Evolutionary conservation across 2,329 filamentous ascomycete species (phyloP), one percentile per base, ranked within the genome.

Genomic region (Trichoderma simmonsii): DNA sequence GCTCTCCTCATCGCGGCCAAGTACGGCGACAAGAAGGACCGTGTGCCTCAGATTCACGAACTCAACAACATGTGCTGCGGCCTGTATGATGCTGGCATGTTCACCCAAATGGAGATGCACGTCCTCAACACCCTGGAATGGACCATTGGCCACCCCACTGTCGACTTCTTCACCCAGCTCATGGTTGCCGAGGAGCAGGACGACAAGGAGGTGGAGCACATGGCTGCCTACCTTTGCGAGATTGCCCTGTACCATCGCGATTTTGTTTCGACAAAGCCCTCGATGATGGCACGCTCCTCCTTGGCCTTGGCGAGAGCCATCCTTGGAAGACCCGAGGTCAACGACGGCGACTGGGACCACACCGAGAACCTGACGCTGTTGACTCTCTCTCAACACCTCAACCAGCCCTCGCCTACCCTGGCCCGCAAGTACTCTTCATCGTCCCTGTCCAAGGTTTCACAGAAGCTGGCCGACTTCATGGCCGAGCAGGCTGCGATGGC

Each of bases 41-140:
- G 95, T 66, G 96, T 99, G n/a, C 96, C 96, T 5, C 96, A 97
- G 75, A 97, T 99, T 80, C 91, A 94, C 80, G 96, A 99, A 82
- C 87, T 99, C 75, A 97, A 97, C 88, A 97, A 95, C 76, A 98
- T 99, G 96, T 99, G 96, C 88, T 98, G 96, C 84, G 95, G 93
- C 48, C 88, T 98, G 51, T 99, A 99, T 84, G 96, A 99, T 78
- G 94, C 97, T 64, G 95, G 97, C 84, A 99, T 99, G 96, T 99
- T 99, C 85, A 95, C 95, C 12, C 96, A 99, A 83, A 99, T 99
- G 96, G 96, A 99, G 85, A 98, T 97, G 95, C 96, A 99, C 82
- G 95, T 99, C 48, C 88, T 99, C 77, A 97, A 98, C 84, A 99
- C 96, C 1, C 89, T 99, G 73, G 94, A 97, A 81, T 99, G 96